Conservation (phyloP, 2,329 filamentous ascomycete species). For the Xylariomycetidae sp. region DNA sequence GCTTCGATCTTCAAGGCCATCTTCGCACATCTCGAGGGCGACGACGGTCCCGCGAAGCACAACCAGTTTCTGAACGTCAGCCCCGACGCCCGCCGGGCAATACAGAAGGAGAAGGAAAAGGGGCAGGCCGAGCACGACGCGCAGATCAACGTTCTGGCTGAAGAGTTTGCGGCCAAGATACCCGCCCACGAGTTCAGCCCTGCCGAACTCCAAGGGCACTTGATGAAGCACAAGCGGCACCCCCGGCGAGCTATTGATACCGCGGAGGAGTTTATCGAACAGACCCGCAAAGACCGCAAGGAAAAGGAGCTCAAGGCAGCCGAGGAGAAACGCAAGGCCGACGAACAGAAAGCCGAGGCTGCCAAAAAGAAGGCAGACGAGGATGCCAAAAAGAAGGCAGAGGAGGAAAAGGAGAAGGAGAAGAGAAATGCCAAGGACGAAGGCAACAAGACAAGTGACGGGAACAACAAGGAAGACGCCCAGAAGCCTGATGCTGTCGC, state of each 20-base stretch:
- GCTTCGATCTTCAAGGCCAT: slow-evolving; percentile 52
- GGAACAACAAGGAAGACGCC: slow-evolving; percentile 9
- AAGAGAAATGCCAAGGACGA: slow-evolving; percentile 10
- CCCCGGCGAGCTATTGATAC: slow-evolving; percentile 42
- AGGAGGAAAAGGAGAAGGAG: slow-evolving; percentile 26
- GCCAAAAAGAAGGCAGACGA: slow-evolving; percentile 38
- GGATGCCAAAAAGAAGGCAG: slow-evolving; percentile 34
- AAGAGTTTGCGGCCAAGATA: slow-evolving; percentile 43
- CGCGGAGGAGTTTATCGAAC: slow-evolving; percentile 42
- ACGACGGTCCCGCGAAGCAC: slow-evolving; percentile 28
- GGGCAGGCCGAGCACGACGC: slow-evolving; percentile 30
- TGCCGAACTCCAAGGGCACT: slow-evolving; percentile 54
- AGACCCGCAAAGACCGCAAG: slow-evolving; percentile 37
- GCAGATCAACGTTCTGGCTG: slow-evolving; percentile 39
- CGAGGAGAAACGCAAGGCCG: slow-evolving; percentile 25
- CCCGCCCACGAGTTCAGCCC: slow-evolving; percentile 52
- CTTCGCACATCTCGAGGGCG: slow-evolving; percentile 46
- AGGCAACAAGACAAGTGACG: slow-evolving; percentile 6
- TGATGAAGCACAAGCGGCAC: slow-evolving; percentile 50
- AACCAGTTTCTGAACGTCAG: slow-evolving; percentile 19
- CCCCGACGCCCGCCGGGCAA: slow-evolving; percentile 23
- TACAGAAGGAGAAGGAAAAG: slow-evolving; percentile 24
- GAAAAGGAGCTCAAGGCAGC: slow-evolving; percentile 28
- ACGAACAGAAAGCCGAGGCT: slow-evolving; percentile 20
- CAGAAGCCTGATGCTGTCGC: no score